A percentile compares a stretch with the other conserved stretches of the same genome.
These are phyloP conservation scores for Alternaria metachromatica DNA, from an alignment of 2,329 filamentous ascomycete species.

Conservation along the genomic window DNA sequence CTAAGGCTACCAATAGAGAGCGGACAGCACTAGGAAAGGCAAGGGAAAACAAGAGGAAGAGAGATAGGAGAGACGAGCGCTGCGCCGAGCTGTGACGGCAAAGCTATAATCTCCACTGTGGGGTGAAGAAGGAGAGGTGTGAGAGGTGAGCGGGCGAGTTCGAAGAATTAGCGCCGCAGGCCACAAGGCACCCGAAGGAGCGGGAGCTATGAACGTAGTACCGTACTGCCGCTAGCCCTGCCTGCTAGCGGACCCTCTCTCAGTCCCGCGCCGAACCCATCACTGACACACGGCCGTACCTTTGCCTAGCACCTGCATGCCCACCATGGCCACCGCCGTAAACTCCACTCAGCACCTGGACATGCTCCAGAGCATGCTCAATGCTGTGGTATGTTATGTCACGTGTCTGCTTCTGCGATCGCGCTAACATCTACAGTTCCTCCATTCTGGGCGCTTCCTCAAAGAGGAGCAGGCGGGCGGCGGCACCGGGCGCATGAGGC, in stretches of 20 bases:
- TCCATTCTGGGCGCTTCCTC: conserved; percentile 55
- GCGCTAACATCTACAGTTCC: conserved; percentile 43
- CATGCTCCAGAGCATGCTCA: conserved; percentile 56
- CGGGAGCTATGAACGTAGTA: conserved; percentile 12
- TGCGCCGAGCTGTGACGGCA: conserved; percentile 45
- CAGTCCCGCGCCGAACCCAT: not conserved
- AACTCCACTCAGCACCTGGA: conserved; percentile 44
- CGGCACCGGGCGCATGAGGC: conserved; percentile 38
- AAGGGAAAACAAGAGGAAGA: conserved; percentile 49
- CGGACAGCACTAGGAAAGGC: conserved; percentile 45
- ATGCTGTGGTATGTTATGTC: conserved; percentile 52
- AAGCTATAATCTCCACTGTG: conserved; percentile 43
- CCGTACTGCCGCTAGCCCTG: not conserved
- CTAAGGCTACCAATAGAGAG: conserved; percentile 33
- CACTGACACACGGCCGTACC: not conserved
- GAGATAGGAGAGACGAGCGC: conserved; percentile 45
- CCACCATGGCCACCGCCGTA: conserved; percentile 24
- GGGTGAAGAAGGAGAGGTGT: conserved; percentile 42
- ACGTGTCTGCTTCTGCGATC: not conserved
- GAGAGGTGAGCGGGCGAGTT: conserved; percentile 26
- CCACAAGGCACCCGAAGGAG: conserved; percentile 27
- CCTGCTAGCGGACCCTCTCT: not conserved
- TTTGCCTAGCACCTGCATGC: not conserved
- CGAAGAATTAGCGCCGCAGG: conserved; percentile 33
- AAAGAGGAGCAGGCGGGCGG: conserved; percentile 47